Conservation (phyloP, 139 green algal genomes). For the Chlamydomonas eustigma region DNA sequence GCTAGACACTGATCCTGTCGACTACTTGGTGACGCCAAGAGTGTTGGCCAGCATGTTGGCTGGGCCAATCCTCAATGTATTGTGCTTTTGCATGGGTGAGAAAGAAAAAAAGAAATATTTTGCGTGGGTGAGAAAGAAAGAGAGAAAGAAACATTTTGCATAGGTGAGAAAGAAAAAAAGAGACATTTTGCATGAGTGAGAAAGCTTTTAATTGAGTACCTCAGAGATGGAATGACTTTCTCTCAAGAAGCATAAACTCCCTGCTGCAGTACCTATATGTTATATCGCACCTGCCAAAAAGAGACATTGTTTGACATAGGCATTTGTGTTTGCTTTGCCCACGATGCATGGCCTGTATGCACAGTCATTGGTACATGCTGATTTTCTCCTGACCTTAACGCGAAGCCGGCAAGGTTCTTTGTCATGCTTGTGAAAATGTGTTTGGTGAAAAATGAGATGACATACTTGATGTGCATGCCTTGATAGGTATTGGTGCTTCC, state of each 20-base stretch:
- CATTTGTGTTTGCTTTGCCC: too few relatives aligned
- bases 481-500: conserved; percentile 81
- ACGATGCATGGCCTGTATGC: too few relatives aligned
- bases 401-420: too few relatives aligned
- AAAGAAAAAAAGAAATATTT: too few relatives aligned
- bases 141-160: conserved; percentile 89
- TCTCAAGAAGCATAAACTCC: background rate
- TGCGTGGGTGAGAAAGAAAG: conserved; percentile 80
- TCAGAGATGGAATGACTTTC: too few relatives aligned
- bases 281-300: background rate
- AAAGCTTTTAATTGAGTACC: background rate
- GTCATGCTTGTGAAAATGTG: too few relatives aligned
- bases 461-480: too few relatives aligned
- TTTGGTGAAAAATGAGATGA: too few relatives aligned
- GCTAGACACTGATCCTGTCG: conserved; percentile 91
- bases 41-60: conserved; percentile 92
- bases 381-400: too few relatives aligned
- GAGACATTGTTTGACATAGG: background rate
- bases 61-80: conserved; percentile 87
- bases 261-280: background rate
- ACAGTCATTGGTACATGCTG: too few relatives aligned
- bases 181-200: conserved; percentile 85
- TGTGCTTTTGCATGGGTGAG: conserved; percentile 93
- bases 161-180: too few relatives aligned
- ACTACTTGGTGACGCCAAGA: conserved; percentile 95